These are phyloP conservation scores for Diospyros kaki DNA, from an alignment of 148 eudicot species.

Conservation along the genomic window DNA sequence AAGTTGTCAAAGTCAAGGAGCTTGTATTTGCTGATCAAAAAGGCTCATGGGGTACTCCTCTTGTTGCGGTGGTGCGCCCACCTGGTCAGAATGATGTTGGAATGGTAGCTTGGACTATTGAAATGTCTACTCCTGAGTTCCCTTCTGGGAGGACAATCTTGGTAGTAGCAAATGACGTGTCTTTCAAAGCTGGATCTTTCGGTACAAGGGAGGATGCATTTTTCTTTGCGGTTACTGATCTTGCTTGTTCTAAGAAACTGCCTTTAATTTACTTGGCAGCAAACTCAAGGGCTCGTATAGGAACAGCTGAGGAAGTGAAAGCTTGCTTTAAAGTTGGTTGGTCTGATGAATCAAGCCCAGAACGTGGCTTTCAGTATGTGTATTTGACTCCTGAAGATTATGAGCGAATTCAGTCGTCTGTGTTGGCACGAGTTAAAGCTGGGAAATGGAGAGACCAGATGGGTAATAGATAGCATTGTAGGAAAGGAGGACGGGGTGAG, in stretches of 20 bases:
- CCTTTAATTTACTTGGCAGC: slow-evolving; percentile 96
- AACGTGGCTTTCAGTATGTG: slow-evolving; percentile 81
- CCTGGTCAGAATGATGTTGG: slow-evolving; percentile 82
- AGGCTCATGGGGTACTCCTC: slow-evolving; percentile 79
- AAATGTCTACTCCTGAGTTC: slow-evolving; percentile 95
- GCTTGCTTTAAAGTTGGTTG: slow-evolving; percentile 97
- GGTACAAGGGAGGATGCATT: slow-evolving; percentile 95
- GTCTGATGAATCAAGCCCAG: slow-evolving; percentile 83
- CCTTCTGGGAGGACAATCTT: slow-evolving; percentile 81
- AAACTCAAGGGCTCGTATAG: slow-evolving; percentile 95
- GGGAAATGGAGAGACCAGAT: slow-evolving; percentile 65
- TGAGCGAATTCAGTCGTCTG: slow-evolving; percentile 50
- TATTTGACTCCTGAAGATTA: slow-evolving; percentile 88
- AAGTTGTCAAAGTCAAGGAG: slow-evolving; percentile 56
- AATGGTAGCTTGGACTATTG: slow-evolving; percentile 95
- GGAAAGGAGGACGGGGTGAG: slow-evolving; percentile 98
- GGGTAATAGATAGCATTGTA: slow-evolving; percentile 90
- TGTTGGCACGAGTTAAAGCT: slow-evolving; percentile 82
- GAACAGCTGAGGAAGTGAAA: slow-evolving; percentile 93
- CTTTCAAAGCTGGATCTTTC: slow-evolving; percentile 92
- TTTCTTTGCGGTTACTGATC: slow-evolving; percentile 85
- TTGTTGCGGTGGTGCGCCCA: slow-evolving; percentile 51
- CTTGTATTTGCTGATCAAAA: slow-evolving; percentile 66
- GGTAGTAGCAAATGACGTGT: slow-evolving; percentile 81
- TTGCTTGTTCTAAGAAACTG: slow-evolving; percentile 79